These are phyloP conservation scores for Pseudoneurospora amorphoporcata DNA, from an alignment of 495 filamentous ascomycete species.

Conservation along the genomic window DNA sequence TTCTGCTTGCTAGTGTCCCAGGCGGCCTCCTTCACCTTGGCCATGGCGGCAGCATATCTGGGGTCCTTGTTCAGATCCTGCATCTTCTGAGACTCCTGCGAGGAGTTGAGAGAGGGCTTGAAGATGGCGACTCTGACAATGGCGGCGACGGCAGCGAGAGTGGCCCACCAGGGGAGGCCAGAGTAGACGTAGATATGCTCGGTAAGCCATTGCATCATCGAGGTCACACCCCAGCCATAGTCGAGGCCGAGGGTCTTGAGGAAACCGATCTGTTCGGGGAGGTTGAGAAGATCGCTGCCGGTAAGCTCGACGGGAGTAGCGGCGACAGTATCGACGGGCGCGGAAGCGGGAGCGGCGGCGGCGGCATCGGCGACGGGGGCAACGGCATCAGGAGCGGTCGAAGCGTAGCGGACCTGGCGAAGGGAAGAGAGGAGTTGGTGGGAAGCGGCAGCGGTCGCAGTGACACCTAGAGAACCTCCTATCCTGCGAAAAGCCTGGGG, in stretches of 20 bases:
- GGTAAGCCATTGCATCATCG: slow-evolving; percentile 57
- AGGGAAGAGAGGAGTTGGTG: slow-evolving; percentile 5
- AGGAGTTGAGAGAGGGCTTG: slow-evolving; percentile 48
- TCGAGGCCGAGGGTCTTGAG: slow-evolving; percentile 75
- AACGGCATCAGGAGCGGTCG: slow-evolving; percentile 16
- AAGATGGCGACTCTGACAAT: slow-evolving; percentile 55
- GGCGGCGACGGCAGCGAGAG: slow-evolving; percentile 54
- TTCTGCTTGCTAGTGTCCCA: slow-evolving; percentile 27
- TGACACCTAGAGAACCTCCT: slow-evolving; percentile 8
- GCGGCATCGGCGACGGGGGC: neutral
- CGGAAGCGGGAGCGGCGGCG: slow-evolving; percentile 1
- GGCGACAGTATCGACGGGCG: slow-evolving; percentile 5
- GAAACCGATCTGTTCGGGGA: slow-evolving; percentile 70
- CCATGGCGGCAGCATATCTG: slow-evolving; percentile 37
- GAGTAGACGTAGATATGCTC: slow-evolving; percentile 71
- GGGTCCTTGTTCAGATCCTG: slow-evolving; percentile 39
- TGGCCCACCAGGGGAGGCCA: slow-evolving; percentile 72
- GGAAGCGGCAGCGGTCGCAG: slow-evolving; percentile 4
- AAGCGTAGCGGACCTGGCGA: slow-evolving; percentile 23
- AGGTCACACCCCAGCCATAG: slow-evolving; percentile 69
- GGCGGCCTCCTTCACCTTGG: slow-evolving; percentile 36
- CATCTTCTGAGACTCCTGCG: slow-evolving; percentile 48
- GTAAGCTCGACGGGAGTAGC: slow-evolving; percentile 23
- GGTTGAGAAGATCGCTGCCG: slow-evolving; percentile 34
- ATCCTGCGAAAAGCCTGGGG: slow-evolving; percentile 5